Evolutionary conservation across 768 basidiomycete genomes (phyloP).

Genomic region (Phaeotremella fagi): DNA sequence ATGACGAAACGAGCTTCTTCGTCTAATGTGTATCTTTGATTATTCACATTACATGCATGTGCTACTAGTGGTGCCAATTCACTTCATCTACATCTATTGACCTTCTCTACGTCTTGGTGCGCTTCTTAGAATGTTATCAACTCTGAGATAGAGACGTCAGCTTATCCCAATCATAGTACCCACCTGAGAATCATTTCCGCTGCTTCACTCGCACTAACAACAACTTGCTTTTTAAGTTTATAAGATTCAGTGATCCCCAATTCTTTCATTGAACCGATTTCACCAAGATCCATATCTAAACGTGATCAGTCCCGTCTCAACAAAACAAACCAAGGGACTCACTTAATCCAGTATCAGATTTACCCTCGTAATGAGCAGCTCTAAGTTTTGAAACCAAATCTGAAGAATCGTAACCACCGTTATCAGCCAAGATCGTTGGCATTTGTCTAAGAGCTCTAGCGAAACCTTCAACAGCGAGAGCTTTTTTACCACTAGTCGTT

Average conservation of each 20-base stretch:
- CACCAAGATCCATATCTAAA: conserved; percentile 80
- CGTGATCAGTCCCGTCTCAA: neutral
- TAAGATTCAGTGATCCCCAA: conserved; percentile 94
- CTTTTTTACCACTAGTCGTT: conserved; percentile 86
- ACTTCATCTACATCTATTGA: conserved; percentile 18
- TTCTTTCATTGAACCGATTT: conserved; percentile 78
- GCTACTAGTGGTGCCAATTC: neutral
- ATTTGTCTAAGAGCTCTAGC: conserved; percentile 81
- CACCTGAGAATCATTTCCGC: conserved; percentile 96
- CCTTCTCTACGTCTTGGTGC: conserved; percentile 76
- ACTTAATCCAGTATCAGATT: conserved; percentile 82
- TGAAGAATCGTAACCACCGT: conserved; percentile 95
- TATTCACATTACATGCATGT: too few relatives aligned
- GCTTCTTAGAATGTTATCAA: conserved; percentile 84
- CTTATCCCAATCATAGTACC: conserved; percentile 36
- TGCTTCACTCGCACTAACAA: conserved; percentile 89
- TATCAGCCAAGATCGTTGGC: conserved; percentile 93
- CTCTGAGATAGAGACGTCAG: conserved; percentile 53
- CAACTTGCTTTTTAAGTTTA: conserved; percentile 93
- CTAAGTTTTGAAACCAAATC: conserved; percentile 84
- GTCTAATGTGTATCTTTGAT: neutral
- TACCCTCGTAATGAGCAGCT: conserved; percentile 90
- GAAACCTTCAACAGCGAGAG: conserved; percentile 90
- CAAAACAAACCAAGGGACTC: conserved; percentile 49
- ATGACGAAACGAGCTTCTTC: neutral